Evolutionary conservation across 2,329 filamentous ascomycete species (phyloP).

Genomic region (Didymella lethalis): DNA sequence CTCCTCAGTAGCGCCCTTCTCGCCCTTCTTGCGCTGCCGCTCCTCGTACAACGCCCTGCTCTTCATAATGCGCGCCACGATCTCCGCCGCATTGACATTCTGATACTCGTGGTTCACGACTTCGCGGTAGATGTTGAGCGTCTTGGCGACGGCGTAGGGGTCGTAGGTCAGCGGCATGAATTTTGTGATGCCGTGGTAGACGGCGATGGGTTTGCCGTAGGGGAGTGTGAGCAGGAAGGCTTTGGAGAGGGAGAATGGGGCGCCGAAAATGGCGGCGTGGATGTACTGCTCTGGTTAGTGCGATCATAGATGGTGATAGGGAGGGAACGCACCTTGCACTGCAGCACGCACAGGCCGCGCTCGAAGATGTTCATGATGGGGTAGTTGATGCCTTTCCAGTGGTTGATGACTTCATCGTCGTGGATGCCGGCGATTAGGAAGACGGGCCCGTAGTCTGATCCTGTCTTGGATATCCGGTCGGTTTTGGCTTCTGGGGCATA

Average conservation of each 20-base stretch:
- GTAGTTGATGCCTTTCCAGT: constrained; percentile 97
- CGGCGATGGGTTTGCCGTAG: constrained; percentile 72
- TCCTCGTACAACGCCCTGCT: constrained; percentile 90
- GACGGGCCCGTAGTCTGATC: constrained; percentile 78
- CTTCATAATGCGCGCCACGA: constrained; percentile 88
- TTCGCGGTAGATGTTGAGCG: constrained; percentile 83
- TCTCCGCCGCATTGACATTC: constrained; percentile 89
- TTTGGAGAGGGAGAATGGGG: constrained; percentile 85
- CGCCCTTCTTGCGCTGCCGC: constrained; percentile 85
- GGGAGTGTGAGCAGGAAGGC: constrained; percentile 78
- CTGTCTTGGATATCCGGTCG: constrained; percentile 68
- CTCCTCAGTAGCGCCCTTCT: constrained; percentile 80
- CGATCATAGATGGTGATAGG: neutral
- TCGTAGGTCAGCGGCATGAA: constrained; percentile 75
- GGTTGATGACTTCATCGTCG: constrained; percentile 93
- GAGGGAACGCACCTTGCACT: constrained; percentile 75
- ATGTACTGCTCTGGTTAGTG: constrained; percentile 69
- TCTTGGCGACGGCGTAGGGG: constrained; percentile 77
- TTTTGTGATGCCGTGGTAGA: constrained; percentile 95
- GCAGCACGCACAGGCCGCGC: constrained; percentile 90
- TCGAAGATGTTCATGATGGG: constrained; percentile 99
- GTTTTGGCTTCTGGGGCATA: constrained; percentile 70
- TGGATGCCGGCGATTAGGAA: constrained; percentile 95
- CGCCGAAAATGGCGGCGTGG: constrained; percentile 85
- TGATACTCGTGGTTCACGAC: constrained; percentile 80